Base-by-base conservation (phyloP, 2,329 filamentous ascomycete genomes). In the Cercospora berteroae region DNA sequence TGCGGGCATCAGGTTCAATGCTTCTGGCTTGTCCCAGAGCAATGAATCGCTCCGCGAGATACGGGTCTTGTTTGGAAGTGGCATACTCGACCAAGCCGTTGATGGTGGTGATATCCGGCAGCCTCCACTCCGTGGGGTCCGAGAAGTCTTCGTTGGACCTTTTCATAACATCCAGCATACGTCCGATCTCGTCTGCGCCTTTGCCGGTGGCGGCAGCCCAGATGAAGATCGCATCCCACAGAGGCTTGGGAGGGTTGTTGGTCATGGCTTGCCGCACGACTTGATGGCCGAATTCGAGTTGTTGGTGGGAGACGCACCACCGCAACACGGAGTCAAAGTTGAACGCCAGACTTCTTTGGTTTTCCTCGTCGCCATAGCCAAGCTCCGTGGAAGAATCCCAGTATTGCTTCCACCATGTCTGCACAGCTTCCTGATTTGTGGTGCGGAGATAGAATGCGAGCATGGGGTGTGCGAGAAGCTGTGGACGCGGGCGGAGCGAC, bases 81-180 rank as follows among this genome's bases (percentile, higher is more conserved):
- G 92, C 91, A 66, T 89, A 88, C 63, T 87, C 85, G 18, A 98
- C 84, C 27, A 98, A 83, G 5, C 83, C 81, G 75, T 98, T 96
- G 73, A 98, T 88, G 5, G 90, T 93, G 3, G 85, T 80, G 6
- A 88, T 88, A 64, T 92, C 89, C 0, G 93, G 87, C 6, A 74
- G 65, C 16, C 81, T 80, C 65, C 82, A 76, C 65, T 84, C 78
- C 68, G 83, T 77, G 69, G 82, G 84, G 59, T 83, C 80, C 1
- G 52, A 23, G 8, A 69, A 65, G 13, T 60, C 59, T n/a, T 72
- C 65, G 63, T 77, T 75, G 9, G 73, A 71, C 9, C 70, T 66
- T 61, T 82, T 78, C 84, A 93, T 89, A 20, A 89, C 83, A 52
- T 86, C 82, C 67, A 95, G 86, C 87, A 94, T 93, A 71, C 88